A percentile compares a stretch with the other conserved stretches of the same genome.
These are phyloP conservation scores for Oryza longistaminata DNA, from an alignment of 176 grass and related monocot species.

Conservation along the genomic window DNA sequence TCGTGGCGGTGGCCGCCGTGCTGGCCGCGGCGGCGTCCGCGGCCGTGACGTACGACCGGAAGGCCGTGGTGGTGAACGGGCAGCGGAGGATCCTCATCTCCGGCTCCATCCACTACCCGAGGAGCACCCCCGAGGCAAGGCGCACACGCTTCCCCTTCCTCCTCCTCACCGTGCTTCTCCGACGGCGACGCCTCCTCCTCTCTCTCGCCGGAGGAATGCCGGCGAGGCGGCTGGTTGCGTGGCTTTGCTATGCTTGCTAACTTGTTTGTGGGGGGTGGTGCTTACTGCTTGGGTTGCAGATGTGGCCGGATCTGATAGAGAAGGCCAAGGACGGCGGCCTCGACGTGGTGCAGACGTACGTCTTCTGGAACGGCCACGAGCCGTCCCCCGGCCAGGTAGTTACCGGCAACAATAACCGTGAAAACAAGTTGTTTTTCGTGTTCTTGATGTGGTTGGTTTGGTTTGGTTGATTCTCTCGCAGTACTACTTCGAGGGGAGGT, in stretches of 20 bases:
- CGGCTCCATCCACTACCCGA: slow-evolving; percentile 98
- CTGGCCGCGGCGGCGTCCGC: slow-evolving; percentile 45
- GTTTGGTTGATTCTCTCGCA: slow-evolving; percentile 53
- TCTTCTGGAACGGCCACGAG: slow-evolving; percentile 98
- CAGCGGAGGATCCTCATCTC: slow-evolving; percentile 93
- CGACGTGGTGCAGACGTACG: slow-evolving; percentile 98
- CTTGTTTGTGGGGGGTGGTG: background rate
- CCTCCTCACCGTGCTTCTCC: background rate
- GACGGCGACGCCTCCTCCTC: background rate
- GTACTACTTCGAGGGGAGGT: slow-evolving; percentile 96
- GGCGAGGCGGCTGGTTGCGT: background rate
- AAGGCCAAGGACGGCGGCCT: slow-evolving; percentile 98
- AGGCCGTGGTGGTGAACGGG: slow-evolving; percentile 82
- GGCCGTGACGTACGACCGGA: slow-evolving; percentile 78
- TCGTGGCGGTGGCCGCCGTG: slow-evolving; percentile 5
- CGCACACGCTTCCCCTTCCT: slow-evolving; percentile 21
- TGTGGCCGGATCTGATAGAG: slow-evolving; percentile 99
- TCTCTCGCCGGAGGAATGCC: slow-evolving; percentile 26
- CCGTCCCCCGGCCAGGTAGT: slow-evolving; percentile 84
- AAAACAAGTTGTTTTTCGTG: no score
- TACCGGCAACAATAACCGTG: no score
- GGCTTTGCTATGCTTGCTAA: background rate
- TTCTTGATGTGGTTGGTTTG: slow-evolving; percentile 34
- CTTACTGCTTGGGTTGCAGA: slow-evolving; percentile 42
- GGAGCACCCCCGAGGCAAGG: slow-evolving; percentile 77